Evolutionary conservation across 208 protist species (phyloP).

Genomic region (Leishmania major): DNA sequence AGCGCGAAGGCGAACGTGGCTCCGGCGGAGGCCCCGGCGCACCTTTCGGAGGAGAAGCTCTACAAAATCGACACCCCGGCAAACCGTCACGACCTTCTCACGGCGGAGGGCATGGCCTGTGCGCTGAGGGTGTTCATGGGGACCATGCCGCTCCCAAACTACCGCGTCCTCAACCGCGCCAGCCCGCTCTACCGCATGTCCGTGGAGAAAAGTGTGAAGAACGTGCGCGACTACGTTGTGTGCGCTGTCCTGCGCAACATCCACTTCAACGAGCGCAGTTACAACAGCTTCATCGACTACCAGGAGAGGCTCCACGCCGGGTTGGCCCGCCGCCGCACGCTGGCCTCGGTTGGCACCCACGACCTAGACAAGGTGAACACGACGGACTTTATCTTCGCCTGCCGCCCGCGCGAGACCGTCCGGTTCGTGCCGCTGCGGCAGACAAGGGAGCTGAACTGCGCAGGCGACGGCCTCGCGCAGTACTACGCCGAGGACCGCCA

Average conservation of each 20-base stretch:
- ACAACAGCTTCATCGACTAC: slow-evolving; percentile 98
- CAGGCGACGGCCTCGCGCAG: slow-evolving; percentile 84
- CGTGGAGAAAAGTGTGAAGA: slow-evolving; percentile 78
- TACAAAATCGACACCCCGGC: slow-evolving; percentile 99
- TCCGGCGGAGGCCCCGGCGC: slow-evolving; percentile 30
- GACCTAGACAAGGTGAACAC: slow-evolving; percentile 97
- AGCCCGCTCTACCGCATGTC: slow-evolving; percentile 85
- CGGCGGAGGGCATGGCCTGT: slow-evolving; percentile 91
- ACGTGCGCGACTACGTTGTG: slow-evolving; percentile 97
- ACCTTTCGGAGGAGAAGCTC: slow-evolving; percentile 89
- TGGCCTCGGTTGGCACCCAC: slow-evolving; percentile 99
- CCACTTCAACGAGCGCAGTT: slow-evolving; percentile 93
- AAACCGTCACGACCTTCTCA: slow-evolving; percentile 99
- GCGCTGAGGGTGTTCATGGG: slow-evolving; percentile 93
- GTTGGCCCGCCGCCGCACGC: slow-evolving; percentile 95
- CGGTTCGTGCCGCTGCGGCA: slow-evolving; percentile 95
- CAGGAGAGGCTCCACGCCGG: slow-evolving; percentile 99
- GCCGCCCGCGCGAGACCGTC: slow-evolving; percentile 88
- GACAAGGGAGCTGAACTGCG: slow-evolving; percentile 66
- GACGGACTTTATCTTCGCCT: slow-evolving; percentile 85
- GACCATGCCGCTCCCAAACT: slow-evolving; percentile 65
- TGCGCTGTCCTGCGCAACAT: slow-evolving; percentile 97
- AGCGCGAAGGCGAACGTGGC: slow-evolving; percentile 19
- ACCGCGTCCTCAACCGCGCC: slow-evolving; percentile 53
- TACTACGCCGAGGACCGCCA: slow-evolving; percentile 91